Evolutionary conservation across 2,329 filamentous ascomycete species (phyloP), one percentile per base, ranked within the genome.

Genomic region (Aspergillus hiratsukae): DNA sequence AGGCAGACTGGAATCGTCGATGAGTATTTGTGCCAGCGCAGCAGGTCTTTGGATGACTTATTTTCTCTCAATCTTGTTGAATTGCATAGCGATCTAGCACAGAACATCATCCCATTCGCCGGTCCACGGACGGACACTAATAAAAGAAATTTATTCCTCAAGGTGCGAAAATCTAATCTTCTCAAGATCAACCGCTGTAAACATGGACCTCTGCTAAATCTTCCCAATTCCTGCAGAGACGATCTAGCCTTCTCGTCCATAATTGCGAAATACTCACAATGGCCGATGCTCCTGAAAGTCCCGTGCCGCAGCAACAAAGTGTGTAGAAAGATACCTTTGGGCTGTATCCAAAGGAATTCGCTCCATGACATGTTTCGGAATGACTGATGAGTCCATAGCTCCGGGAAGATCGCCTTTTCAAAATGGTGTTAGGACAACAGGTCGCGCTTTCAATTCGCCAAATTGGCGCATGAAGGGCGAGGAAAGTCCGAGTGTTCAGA

Each of bases 381-480:
- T 58, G 51, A 59, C 61, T 66, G 58, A 65, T 60, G 50, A 50
- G 49, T 62, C 37, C 43, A 49, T 63, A 68, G 71, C 72, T 58
- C 71, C 71, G 40, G 60, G 58, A 23, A 68, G 69, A 53, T 62
- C 64, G 14, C 62, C 69, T 25, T 66, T 63, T 53, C 64, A 69
- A 35, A 72, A 68, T 66, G 68, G 67, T 23, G 67, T 72, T 29
- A 63, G 72, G 49, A 69, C 72, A 14, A 69, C 64, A 48, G 72
- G 72, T 35, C 71, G 72, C 57, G 72, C 72, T 46, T 74, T 75
- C 62, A 69, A 72, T 57, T 75, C 72, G 1, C 58, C 65, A 49
- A 77, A 77, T 61, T 77, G 75, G 75, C 75, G 75, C 25, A 60
- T 71, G 52, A 77, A 76, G 64, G 62, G 60, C 21, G 70, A 75